phyloP scores from a whole-genome alignment of 164 flowering plant genomes.

The Amborella trichopoda region DNA sequence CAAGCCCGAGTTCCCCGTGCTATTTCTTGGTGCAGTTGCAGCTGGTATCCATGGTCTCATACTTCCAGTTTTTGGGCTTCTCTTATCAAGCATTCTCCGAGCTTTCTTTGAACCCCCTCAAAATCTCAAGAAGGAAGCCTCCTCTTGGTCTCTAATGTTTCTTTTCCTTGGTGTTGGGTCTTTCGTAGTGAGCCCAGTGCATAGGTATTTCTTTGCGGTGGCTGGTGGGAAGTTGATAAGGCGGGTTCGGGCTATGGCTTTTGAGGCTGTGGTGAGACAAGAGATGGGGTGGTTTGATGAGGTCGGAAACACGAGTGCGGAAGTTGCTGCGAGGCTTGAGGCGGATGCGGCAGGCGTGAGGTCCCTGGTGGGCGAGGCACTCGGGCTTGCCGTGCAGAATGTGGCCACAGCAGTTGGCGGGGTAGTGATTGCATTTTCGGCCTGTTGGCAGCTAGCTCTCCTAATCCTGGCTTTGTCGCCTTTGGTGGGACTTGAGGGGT shows the following conservation, averaged over 20 bases:
- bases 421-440: constrained; percentile 30
- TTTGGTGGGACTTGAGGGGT: constrained; percentile 21
- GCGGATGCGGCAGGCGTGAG: constrained; percentile 35
- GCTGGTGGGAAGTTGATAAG: constrained; percentile 52
- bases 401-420: constrained; percentile 25
- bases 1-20: constrained; percentile 43
- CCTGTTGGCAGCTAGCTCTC: constrained; percentile 38
- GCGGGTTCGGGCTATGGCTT: constrained; percentile 45
- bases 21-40: constrained; percentile 39
- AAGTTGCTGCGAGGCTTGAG: constrained; percentile 42
- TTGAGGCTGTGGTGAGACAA: constrained; percentile 48
- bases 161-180: constrained; percentile 18
- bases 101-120: constrained; percentile 36
- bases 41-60: constrained; percentile 35
- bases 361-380: constrained; percentile 31
- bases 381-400: constrained; percentile 33
- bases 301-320: constrained; percentile 47
- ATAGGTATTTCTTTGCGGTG: constrained; percentile 46
- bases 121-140: constrained; percentile 30
- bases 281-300: constrained; percentile 72
- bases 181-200: constrained; percentile 23
- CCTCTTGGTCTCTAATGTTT: constrained; percentile 34
- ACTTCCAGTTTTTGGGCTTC: constrained; percentile 45
- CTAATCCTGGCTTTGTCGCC: constrained; percentile 24
- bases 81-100: constrained; percentile 36